phyloP scores from a whole-genome alignment of 2,329 filamentous ascomycete genomes.

The Cladophialophora psammophila region DNA sequence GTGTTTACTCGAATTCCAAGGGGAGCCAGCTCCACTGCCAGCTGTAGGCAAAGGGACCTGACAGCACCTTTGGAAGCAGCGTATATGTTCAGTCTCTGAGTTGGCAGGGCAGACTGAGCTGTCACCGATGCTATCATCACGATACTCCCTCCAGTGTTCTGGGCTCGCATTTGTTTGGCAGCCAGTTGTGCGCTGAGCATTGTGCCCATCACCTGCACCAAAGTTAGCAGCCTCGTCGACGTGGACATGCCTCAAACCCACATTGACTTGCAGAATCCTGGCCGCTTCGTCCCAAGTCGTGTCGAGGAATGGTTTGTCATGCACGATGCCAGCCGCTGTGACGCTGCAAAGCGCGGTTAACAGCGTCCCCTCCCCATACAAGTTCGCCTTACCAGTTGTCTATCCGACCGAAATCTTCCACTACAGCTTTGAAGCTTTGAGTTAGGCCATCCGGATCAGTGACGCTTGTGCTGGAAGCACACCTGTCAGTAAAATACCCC shows the following conservation, averaged over 20 bases:
- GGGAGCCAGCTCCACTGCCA: slow-evolving; percentile 58
- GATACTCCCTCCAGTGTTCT: slow-evolving; percentile 49
- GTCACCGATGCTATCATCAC: slow-evolving; percentile 40
- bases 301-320: slow-evolving; percentile 56
- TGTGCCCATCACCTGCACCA: slow-evolving; percentile 54
- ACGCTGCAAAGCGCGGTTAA: slow-evolving; percentile 16
- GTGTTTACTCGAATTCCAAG: slow-evolving; percentile 58
- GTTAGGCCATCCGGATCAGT: slow-evolving; percentile 23
- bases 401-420: slow-evolving; percentile 33
- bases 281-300: slow-evolving; percentile 54
- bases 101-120: slow-evolving; percentile 21
- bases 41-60: slow-evolving; percentile 50
- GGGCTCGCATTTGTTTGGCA: slow-evolving; percentile 60
- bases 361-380: background rate
- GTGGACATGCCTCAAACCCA: slow-evolving; percentile 44
- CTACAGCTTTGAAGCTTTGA: slow-evolving; percentile 21
- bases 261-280: slow-evolving; percentile 54
- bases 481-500: background rate
- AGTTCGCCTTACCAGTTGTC: slow-evolving; percentile 29
- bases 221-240: slow-evolving; percentile 48
- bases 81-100: slow-evolving; percentile 46
- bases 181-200: slow-evolving; percentile 59
- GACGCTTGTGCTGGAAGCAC: slow-evolving; percentile 46
- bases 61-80: slow-evolving; percentile 54
- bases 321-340: slow-evolving; percentile 47